These are phyloP conservation scores for Pulveroboletus frians DNA, from an alignment of 768 basidiomycete genomes.

Conservation along the genomic window DNA sequence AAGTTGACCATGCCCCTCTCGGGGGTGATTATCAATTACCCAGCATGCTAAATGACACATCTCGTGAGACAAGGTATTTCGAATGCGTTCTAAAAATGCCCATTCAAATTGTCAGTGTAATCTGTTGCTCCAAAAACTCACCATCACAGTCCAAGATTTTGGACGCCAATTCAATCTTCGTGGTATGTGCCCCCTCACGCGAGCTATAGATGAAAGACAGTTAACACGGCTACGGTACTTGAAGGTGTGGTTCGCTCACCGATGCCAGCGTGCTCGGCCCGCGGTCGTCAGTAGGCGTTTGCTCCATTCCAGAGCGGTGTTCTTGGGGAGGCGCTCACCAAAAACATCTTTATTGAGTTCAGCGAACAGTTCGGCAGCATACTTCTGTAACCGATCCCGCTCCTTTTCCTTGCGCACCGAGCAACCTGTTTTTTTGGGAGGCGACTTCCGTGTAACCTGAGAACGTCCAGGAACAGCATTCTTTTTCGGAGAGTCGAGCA, in stretches of 20 bases:
- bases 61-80: conserved; percentile 81
- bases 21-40: conserved; percentile 67
- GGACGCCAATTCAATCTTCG: conserved; percentile 71
- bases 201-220: conserved; percentile 34
- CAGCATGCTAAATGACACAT: conserved; percentile 91
- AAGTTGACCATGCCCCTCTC: conserved; percentile 66
- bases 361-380: conserved; percentile 55
- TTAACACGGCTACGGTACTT: neutral
- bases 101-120: neutral
- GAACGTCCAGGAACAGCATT: neutral
- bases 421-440: conserved; percentile 22
- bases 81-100: conserved; percentile 59
- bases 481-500: conserved; percentile 13
- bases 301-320: conserved; percentile 62
- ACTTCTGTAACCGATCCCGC: conserved; percentile 40
- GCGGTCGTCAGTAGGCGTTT: conserved; percentile 63
- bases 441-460: conserved; percentile 7
- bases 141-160: conserved; percentile 79
- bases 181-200: conserved; percentile 51
- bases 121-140: conserved; percentile 20
- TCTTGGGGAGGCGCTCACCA: conserved; percentile 44
- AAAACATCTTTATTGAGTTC: conserved; percentile 60
- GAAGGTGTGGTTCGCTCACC: conserved; percentile 33
- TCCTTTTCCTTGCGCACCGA: conserved; percentile 37
- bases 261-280: conserved; percentile 61